A percentile compares a stretch with the other conserved stretches of the same genome.
These are phyloP conservation scores for Cocos nucifera DNA, from an alignment of 176 grass and related monocot genomes.

Conservation along the genomic window DNA sequence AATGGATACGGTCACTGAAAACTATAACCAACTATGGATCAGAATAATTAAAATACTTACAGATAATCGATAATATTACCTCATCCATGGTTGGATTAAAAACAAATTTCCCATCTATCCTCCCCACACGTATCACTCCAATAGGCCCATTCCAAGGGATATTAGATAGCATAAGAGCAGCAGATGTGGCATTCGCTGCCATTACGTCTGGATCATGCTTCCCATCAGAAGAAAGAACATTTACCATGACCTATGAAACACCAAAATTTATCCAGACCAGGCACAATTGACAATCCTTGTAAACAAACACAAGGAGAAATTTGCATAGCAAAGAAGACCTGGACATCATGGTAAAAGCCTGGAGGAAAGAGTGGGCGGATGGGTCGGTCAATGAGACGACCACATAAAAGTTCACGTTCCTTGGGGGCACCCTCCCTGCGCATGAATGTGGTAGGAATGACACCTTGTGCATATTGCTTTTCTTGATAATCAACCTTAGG, in stretches of 20 bases:
- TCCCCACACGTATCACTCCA: constrained; percentile 83
- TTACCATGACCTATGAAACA: constrained; percentile 58
- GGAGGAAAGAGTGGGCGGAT: constrained; percentile 86
- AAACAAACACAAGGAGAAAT: neutral
- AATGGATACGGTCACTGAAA: too few relatives aligned
- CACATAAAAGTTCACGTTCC: constrained; percentile 90
- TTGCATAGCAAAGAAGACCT: constrained; percentile 32
- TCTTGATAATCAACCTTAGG: constrained; percentile 97
- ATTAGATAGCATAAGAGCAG: constrained; percentile 92
- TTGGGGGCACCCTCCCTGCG: constrained; percentile 96
- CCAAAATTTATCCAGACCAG: neutral
- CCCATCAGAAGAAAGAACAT: constrained; percentile 77
- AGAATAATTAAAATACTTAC: too few relatives aligned
- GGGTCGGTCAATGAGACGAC: constrained; percentile 86
- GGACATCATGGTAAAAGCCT: constrained; percentile 95
- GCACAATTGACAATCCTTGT: too few relatives aligned
- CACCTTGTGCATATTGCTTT: constrained; percentile 89
- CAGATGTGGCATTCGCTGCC: constrained; percentile 96
- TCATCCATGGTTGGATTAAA: constrained; percentile 91
- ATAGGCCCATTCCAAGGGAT: constrained; percentile 95
- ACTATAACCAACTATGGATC: too few relatives aligned
- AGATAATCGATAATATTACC: constrained; percentile 29
- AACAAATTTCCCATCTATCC: constrained; percentile 79
- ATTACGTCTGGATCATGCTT: constrained; percentile 98
- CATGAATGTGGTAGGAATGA: constrained; percentile 96